Conservation (phyloP, 306 rosid genomes). For the Vicia sativa region DNA sequence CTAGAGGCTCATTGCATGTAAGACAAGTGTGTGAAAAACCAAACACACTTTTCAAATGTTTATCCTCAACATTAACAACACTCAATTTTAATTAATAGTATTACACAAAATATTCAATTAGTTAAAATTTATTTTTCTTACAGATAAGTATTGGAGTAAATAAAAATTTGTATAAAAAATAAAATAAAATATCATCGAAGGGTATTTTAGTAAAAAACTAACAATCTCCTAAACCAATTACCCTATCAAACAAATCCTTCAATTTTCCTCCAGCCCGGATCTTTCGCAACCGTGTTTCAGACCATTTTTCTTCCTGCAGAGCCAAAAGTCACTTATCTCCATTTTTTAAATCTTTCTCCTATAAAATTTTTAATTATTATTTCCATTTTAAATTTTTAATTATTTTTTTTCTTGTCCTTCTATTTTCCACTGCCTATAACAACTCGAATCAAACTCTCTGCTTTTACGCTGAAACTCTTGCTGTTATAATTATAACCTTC, state of each 20-base stretch:
- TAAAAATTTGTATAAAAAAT: too few species aligned
- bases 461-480: conserved; percentile 61
- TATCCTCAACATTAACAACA: not conserved
- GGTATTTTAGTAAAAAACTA: conserved; percentile 24
- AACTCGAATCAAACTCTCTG: conserved; percentile 37
- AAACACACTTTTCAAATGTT: conserved; percentile 20
- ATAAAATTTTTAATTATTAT: not conserved
- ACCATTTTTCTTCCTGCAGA: conserved; percentile 70
- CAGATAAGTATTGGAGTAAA: too few species aligned
- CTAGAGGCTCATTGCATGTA: conserved; percentile 88
- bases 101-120: too few species aligned
- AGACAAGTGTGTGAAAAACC: conserved; percentile 70
- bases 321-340: conserved; percentile 61
- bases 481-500: conserved; percentile 41
- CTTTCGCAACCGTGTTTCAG: conserved; percentile 84
- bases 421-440: conserved; percentile 30
- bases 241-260: conserved; percentile 51
- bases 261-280: conserved; percentile 70
- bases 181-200: not conserved
- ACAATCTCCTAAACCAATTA: conserved; percentile 26
- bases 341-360: not conserved
- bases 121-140: too few species aligned
- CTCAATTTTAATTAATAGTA: too few species aligned
- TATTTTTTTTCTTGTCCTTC: not conserved
- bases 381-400: not conserved